Percentiles rank a stretch among this genome's conserved stretches.
Evolutionary conservation across 768 basidiomycete genomes (phyloP).

Genomic region (Tricholoma hemisulphureum): DNA sequence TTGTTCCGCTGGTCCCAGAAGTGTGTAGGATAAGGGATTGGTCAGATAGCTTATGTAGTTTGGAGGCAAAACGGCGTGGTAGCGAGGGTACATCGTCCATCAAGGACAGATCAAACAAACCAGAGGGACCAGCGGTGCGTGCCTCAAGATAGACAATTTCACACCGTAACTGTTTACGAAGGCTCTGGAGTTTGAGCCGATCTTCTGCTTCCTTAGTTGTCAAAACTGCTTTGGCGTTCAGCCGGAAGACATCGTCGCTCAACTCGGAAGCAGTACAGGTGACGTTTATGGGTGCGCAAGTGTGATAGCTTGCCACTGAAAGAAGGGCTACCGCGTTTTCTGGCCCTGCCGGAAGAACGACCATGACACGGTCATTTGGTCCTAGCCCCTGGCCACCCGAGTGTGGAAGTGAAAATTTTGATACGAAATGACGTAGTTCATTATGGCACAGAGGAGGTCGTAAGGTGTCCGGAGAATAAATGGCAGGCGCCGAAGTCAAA

Average conservation of each 20-base stretch:
- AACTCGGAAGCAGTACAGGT: constrained; percentile 45
- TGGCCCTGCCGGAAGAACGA: constrained; percentile 45
- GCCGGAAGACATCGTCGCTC: constrained; percentile 38
- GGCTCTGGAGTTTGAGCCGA: constrained; percentile 33
- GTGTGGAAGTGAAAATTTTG: constrained; percentile 39
- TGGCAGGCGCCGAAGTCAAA: constrained; percentile 33
- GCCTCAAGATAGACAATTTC: constrained; percentile 38
- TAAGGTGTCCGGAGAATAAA: constrained; percentile 37
- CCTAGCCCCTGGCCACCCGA: constrained; percentile 28
- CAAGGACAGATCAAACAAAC: constrained; percentile 40
- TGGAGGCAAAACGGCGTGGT: no score
- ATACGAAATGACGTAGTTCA: constrained; percentile 36
- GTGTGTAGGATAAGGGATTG: constrained; percentile 55
- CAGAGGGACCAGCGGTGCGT: constrained; percentile 34
- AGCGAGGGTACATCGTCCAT: constrained; percentile 19
- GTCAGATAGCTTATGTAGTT: constrained; percentile 45
- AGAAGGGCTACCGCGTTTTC: constrained; percentile 48
- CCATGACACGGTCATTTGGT: constrained; percentile 47
- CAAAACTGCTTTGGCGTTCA: constrained; percentile 40
- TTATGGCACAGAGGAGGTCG: constrained; percentile 37
- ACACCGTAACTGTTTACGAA: constrained; percentile 36
- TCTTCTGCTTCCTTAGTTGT: constrained; percentile 40
- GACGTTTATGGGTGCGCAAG: constrained; percentile 47
- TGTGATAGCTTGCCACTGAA: constrained; percentile 41
- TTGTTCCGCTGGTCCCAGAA: constrained; percentile 56